These are phyloP conservation scores for Aspergillus taichungensis DNA, from an alignment of 495 filamentous ascomycete genomes.

Conservation along the genomic window DNA sequence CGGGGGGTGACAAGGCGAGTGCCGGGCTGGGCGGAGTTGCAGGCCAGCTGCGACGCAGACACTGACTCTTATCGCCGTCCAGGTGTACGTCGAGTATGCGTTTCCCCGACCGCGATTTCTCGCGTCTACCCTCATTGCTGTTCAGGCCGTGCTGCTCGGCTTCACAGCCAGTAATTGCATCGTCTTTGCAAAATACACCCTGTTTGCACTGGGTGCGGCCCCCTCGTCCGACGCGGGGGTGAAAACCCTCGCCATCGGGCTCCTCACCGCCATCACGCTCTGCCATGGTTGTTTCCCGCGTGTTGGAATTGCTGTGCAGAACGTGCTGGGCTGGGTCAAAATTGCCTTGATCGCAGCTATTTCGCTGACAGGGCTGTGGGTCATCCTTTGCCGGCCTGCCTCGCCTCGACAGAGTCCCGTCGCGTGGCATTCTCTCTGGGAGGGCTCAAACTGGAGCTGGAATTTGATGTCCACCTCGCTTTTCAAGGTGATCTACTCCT, in stretches of 20 bases:
- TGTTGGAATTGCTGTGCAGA: conserved; percentile 36
- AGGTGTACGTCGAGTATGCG: conserved; percentile 66
- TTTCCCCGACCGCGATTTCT: conserved; percentile 62
- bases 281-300: conserved; percentile 31
- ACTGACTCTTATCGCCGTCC: not conserved
- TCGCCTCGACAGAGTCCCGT: conserved; percentile 9
- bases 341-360: conserved; percentile 37
- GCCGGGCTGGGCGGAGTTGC: no score
- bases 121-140: conserved; percentile 56
- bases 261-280: conserved; percentile 29
- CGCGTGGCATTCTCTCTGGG: conserved; percentile 31
- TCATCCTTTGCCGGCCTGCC: conserved; percentile 26
- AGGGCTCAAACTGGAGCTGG: conserved; percentile 41
- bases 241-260: conserved; percentile 26
- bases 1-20: conserved; percentile 56
- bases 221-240: conserved; percentile 27
- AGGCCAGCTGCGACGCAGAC: no score
- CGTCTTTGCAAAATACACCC: conserved; percentile 35
- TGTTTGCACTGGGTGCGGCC: conserved; percentile 26
- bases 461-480: conserved; percentile 50
- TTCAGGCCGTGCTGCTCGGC: conserved; percentile 59
- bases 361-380: conserved; percentile 35
- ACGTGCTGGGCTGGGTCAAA: conserved; percentile 40
- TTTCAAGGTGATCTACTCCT: conserved; percentile 69
- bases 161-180: conserved; percentile 50